Evolutionary conservation across 106 monocot species (phyloP).

Genomic region (Acorus gramineus): DNA sequence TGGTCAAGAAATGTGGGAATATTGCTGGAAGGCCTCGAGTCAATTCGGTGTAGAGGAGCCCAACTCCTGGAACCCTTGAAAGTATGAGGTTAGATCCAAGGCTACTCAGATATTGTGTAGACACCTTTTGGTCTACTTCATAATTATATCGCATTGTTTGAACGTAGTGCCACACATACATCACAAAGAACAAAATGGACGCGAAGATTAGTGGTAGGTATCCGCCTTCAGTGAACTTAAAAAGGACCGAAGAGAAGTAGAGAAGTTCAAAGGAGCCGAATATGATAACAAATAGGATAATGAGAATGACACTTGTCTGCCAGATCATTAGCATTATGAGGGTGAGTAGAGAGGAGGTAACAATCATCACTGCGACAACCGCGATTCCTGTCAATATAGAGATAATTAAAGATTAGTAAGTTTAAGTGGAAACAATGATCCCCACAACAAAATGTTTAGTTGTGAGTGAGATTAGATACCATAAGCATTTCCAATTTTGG

Average conservation of each 20-base stretch:
- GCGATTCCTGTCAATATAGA: slow-evolving; percentile 31
- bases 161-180: slow-evolving; percentile 71
- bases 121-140: slow-evolving; percentile 55
- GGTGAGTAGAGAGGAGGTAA: slow-evolving; percentile 47
- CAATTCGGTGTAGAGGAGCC: slow-evolving; percentile 59
- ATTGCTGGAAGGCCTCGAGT: slow-evolving; percentile 54
- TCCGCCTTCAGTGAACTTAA: slow-evolving; percentile 53
- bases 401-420: neutral
- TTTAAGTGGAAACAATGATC: too few species aligned
- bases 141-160: slow-evolving; percentile 31
- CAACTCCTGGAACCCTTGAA: slow-evolving; percentile 45
- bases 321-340: slow-evolving; percentile 63
- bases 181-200: slow-evolving; percentile 33
- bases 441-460: too few species aligned
- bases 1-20: slow-evolving; percentile 57
- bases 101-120: slow-evolving; percentile 21
- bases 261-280: slow-evolving; percentile 42
- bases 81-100: slow-evolving; percentile 31
- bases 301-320: slow-evolving; percentile 28
- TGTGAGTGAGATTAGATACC: slow-evolving; percentile 15
- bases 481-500: slow-evolving; percentile 49
- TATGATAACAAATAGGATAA: slow-evolving; percentile 27
- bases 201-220: slow-evolving; percentile 53
- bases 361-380: slow-evolving; percentile 48
- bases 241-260: slow-evolving; percentile 54